Evolutionary conservation across 768 basidiomycete genomes (phyloP).

Genomic region (Collybia mongolica): DNA sequence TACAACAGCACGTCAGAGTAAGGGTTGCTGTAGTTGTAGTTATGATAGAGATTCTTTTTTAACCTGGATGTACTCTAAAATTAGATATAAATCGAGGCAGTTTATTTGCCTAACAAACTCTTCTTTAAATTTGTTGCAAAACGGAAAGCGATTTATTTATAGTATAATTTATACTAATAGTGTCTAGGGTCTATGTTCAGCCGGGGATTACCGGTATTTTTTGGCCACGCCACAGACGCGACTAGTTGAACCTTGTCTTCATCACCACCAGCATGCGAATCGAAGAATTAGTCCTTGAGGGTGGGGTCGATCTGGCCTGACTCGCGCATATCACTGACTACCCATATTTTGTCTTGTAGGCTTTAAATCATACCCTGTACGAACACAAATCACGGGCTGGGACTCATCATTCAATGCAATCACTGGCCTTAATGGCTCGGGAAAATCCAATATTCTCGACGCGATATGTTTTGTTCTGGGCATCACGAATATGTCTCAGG

Average conservation of each 20-base stretch:
- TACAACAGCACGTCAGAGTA: too few species aligned
- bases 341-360: conserved; percentile 41
- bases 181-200: conserved; percentile 9
- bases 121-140: neutral
- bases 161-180: neutral
- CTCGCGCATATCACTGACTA: neutral
- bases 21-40: neutral
- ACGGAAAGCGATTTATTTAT: too few species aligned
- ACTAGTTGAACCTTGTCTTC: neutral
- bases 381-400: conserved; percentile 96
- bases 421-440: conserved; percentile 92
- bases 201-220: conserved; percentile 12
- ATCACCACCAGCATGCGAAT: conserved; percentile 66
- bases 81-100: too few species aligned
- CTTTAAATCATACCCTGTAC: conserved; percentile 97
- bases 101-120: neutral
- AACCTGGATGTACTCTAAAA: too few species aligned
- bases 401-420: conserved; percentile 98
- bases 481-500: conserved; percentile 95
- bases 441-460: conserved; percentile 99
- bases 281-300: conserved; percentile 94
- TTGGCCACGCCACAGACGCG: conserved; percentile 17
- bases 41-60: neutral
- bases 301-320: conserved; percentile 29
- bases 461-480: conserved; percentile 99